phyloP scores from a whole-genome alignment of 176 grass and related monocot species.

The Aegilops umbellulata region DNA sequence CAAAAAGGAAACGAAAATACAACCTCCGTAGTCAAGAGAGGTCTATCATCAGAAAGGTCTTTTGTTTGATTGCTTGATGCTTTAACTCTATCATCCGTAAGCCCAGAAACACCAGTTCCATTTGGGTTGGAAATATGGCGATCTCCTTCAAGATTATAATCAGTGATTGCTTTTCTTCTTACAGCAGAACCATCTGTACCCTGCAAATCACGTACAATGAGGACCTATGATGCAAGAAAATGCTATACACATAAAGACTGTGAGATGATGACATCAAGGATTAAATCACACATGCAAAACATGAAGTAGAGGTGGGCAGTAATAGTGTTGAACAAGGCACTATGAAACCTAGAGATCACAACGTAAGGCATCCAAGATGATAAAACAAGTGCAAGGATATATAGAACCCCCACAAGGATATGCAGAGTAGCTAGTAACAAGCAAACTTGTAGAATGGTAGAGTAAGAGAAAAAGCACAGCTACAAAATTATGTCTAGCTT shows the following conservation, averaged over 20 bases:
- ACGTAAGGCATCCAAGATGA: neutral
- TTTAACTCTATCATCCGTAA: conserved; percentile 46
- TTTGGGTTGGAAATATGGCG: conserved; percentile 20
- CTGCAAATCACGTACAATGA: conserved; percentile 46
- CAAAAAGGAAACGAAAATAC: conserved; percentile 15
- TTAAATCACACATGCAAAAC: neutral
- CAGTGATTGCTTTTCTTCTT: conserved; percentile 50
- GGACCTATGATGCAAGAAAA: conserved; percentile 7
- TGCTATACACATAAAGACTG: neutral
- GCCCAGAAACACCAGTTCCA: conserved; percentile 47
- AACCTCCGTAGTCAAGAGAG: conserved; percentile 74
- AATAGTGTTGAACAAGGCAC: neutral
- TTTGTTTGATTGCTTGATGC: conserved; percentile 25
- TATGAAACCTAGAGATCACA: neutral
- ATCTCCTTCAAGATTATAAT: conserved; percentile 44
- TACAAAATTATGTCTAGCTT: neutral
- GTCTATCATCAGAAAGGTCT: conserved; percentile 47
- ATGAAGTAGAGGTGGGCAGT: conserved; percentile 4
- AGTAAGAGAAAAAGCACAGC: too few relatives aligned
- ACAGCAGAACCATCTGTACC: conserved; percentile 38
- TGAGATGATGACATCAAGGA: conserved; percentile 22
- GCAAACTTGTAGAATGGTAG: neutral
- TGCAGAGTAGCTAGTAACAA: neutral
- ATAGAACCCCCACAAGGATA: neutral
- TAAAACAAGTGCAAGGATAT: neutral